These are phyloP conservation scores for Excoecaria cochinchinensis DNA, from an alignment of 345 rosid genomes.

Conservation along the genomic window DNA sequence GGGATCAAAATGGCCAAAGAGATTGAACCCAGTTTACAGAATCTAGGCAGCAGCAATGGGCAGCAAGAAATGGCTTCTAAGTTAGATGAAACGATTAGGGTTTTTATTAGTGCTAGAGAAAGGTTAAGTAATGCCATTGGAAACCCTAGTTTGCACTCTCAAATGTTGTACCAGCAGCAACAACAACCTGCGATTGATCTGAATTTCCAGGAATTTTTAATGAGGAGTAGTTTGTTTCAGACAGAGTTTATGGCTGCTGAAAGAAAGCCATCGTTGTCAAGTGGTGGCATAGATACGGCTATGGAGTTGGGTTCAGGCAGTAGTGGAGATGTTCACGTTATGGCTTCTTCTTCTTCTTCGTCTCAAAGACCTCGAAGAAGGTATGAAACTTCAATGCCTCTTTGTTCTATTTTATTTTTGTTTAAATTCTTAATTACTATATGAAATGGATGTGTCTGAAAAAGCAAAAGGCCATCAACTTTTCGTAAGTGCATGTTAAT, in stretches of 20 bases:
- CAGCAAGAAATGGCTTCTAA: slow-evolving; percentile 29
- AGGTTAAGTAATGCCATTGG: slow-evolving; percentile 15
- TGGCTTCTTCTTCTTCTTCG: slow-evolving; percentile 28
- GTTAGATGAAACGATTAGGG: slow-evolving; percentile 39
- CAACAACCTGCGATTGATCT: slow-evolving; percentile 31
- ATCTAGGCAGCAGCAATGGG: slow-evolving; percentile 23
- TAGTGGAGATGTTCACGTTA: background rate
- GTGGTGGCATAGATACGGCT: background rate
- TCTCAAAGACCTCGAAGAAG: slow-evolving; percentile 44
- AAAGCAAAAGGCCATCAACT: too few relatives aligned
- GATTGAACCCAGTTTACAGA: slow-evolving; percentile 47
- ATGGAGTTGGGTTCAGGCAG: background rate
- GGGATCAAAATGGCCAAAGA: slow-evolving; percentile 51
- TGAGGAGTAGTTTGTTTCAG: slow-evolving; percentile 18
- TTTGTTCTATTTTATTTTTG: too few relatives aligned
- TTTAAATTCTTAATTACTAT: too few relatives aligned
- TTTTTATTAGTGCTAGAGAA: slow-evolving; percentile 35
- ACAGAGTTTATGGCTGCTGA: background rate
- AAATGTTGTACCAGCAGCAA: slow-evolving; percentile 7
- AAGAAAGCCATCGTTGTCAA: background rate
- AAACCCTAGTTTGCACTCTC: background rate
- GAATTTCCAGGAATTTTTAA: slow-evolving; percentile 29
- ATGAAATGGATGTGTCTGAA: too few relatives aligned
- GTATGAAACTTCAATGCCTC: slow-evolving; percentile 21
- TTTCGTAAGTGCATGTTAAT: too few relatives aligned